Evolutionary conservation across 2,329 filamentous ascomycete genomes (phyloP).

Genomic region (Alternaria solani): DNA sequence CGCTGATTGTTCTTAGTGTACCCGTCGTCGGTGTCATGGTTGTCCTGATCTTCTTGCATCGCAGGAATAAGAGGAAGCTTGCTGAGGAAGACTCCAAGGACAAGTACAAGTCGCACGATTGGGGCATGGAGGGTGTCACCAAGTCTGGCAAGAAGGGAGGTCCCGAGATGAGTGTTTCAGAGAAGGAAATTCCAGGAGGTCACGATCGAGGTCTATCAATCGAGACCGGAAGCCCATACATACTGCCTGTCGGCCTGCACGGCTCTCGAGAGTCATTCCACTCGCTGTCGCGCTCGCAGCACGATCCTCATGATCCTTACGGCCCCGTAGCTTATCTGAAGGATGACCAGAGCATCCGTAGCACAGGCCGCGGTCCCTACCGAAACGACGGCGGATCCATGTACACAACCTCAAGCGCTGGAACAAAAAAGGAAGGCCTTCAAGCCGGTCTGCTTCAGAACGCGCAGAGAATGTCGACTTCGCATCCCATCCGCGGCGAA

Average conservation of each 20-base stretch:
- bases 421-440: conserved; percentile 57
- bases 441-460: conserved; percentile 62
- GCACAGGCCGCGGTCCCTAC: conserved; percentile 32
- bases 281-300: conserved; percentile 79
- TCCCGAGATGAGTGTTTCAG: conserved; percentile 67
- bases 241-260: conserved; percentile 85
- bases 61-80: conserved; percentile 76
- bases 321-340: conserved; percentile 68
- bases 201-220: conserved; percentile 63
- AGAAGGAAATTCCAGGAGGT: conserved; percentile 49
- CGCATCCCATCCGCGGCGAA: conserved; percentile 56
- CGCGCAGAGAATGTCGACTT: conserved; percentile 66
- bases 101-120: conserved; percentile 90
- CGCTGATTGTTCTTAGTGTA: conserved; percentile 65
- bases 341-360: conserved; percentile 51
- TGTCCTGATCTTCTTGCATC: conserved; percentile 79
- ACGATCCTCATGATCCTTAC: conserved; percentile 84
- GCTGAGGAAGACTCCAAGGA: conserved; percentile 81
- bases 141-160: conserved; percentile 44
- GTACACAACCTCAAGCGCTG: conserved; percentile 60
- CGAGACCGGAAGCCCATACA: conserved; percentile 81
- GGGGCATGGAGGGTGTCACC: conserved; percentile 72
- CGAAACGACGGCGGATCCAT: conserved; percentile 57
- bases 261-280: conserved; percentile 85
- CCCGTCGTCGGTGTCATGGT: conserved; percentile 73